Base-by-base conservation (phyloP, 2,329 filamentous ascomycete genomes). In the Colletotrichum cordylinicola region DNA sequence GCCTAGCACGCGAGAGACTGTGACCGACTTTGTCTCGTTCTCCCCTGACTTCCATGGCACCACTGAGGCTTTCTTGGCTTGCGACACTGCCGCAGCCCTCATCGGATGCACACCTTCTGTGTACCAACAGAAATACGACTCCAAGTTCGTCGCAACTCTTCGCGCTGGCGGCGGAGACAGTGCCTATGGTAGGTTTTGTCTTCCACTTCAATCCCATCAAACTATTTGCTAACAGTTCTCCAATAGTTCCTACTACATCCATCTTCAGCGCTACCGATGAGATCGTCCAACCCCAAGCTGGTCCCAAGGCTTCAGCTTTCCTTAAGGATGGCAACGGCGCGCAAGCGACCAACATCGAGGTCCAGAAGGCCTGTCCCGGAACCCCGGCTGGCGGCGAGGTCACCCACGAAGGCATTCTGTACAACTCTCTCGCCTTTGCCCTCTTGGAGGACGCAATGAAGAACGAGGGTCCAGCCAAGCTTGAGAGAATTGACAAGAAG, bases 1-100 rank as follows among this genome's bases (percentile, higher is more conserved):
- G 88, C 89, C 89, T 0, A 89, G 86, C 4, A 89, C 87, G 2
- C 84, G 86, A 4, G 64, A 64, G 2, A 80, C 84, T 0, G 84
- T 88, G 2, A 84, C 84, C n/a, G 87, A 91, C 78, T 86, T 90
- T 78, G 84, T 92, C 37, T 85, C 87, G 52, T 84, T 91, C 60
- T 88, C 86, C 16, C 85, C 89, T 1, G 89, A 91, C 78, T 92
- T 90, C 61, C 78, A 79, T 33, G 81, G 81, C 10, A 81, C 80
- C 5, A 75, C 58, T 12, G 70, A 68, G 33, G 64, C 70, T 1
- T 73, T 75, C 15, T 6, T 48, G 10, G 73, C 58, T 27, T 75
- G 73, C 43, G 12, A 58, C 10, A 65, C 43, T 24, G 18, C 33
- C 1, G 58, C 64, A 8, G 33, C 56, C 7, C 7, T 58, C 12